Evolutionary conservation across 345 rosid genomes (phyloP), one percentile per base, ranked within the genome.

Genomic region (Populus deltoides): DNA sequence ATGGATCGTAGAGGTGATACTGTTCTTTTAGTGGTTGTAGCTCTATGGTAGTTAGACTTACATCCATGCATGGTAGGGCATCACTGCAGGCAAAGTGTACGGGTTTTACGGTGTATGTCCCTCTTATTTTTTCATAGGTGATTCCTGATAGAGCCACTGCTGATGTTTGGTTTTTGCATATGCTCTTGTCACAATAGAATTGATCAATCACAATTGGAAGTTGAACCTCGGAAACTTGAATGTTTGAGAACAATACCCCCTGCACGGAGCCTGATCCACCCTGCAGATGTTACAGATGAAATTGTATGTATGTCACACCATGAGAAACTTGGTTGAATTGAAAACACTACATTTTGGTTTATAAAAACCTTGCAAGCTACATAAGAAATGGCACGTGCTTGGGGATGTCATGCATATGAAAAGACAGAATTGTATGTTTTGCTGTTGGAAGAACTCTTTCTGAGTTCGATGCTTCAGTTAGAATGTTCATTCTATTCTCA

Each of bases 31-130:
- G 33, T 74, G 98, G 99, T 71, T 87, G 89, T 38, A 93, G 87
- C 84, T 93, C 80, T 70, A 93, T 91, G 75, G 85, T 83, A 17
- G 90, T 83, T 79, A 96, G 84, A 59, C 90, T 90, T 61, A 96
- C 90, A 67, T 91, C 98, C n/a, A 86, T 51, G 67, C 99, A 96
- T 45, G 99, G 98, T 38, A 87, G 88, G 81, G 76, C 86, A 78
- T 96, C 97, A 27, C 99, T 96, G 81, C 99, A 96, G 77, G 98
- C 99, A 51, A 96, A 88, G 80, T 96, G 97, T 47, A 90, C 92
- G 1, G 98, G 94, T 80, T 93, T 91, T 29, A 93, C 98, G 0
- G 98, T 96, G 81, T 96, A 96, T 35, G 99, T 93, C 39, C 99
- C 97, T 66, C 88, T 80, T 72, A 93, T 91, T 75, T 82, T 89